Base-by-base conservation (phyloP, 495 filamentous ascomycete genomes). In the Trichoderma parareesei region DNA sequence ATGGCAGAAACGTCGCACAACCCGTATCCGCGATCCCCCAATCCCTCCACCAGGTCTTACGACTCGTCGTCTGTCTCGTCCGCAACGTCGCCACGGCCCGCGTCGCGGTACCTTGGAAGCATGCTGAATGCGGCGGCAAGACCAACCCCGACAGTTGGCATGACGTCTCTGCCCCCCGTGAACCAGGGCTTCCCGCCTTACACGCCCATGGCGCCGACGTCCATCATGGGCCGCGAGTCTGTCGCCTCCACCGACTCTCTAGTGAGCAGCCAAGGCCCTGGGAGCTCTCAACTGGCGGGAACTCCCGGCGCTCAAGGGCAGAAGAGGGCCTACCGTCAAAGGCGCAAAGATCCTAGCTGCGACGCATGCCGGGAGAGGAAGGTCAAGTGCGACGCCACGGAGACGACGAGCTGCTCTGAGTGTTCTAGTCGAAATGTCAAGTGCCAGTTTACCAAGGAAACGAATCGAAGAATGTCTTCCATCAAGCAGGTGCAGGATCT, bases 401-500 rank as follows among this genome's bases (percentile, higher is more conserved):
- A 98, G 69, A 96, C 90, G 46, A 84, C 89, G 35, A 94, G 92
- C 75, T 98, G 94, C 76, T 96, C 93, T 3, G 94, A 98, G 78
- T 98, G 94, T 77, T 90, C 90, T 14, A 96, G 91, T 71, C 86
- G 94, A 67, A 93, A 90, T 72, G 93, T 97, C 60, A 95, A 94
- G 72, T 98, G 94, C 71, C 93, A 97, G 74, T 98, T 98, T 73
- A 98, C 94, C 57, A 98, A 98, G 78, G 94, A 98, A 75, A 98
- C 94, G 27, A 98, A 98, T 75, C 86, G 95, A 60, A 86, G 94
- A 67, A 98, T 98, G 94, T 97, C 94, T 59, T 97, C 93, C 14
- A 97, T 98, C 74, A 98, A 98, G 86, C 94, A 97, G 79, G 91
- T 97, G 3, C 94, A 98, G 76, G 94, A 98, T 75, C 80, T 98